Conservation (phyloP, 352 stramenopile genomes). For the Pythium scleroteichum region DNA sequence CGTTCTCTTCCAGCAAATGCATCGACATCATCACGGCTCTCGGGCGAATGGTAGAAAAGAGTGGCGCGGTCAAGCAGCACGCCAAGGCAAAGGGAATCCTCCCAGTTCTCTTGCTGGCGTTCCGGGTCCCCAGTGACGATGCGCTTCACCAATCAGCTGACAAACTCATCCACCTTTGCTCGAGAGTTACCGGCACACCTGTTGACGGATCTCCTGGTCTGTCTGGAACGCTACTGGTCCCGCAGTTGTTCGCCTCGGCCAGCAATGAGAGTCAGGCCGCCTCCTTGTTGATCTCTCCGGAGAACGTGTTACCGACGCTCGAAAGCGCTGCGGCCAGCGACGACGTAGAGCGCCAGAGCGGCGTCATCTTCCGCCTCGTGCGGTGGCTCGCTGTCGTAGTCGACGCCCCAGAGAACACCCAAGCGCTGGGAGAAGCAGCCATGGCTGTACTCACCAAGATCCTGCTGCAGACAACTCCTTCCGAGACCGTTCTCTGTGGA, state of each 20-base stretch:
- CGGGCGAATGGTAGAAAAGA: slow-evolving; percentile 51
- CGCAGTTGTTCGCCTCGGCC: slow-evolving; percentile 26
- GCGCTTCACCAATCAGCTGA: slow-evolving; percentile 54
- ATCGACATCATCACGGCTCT: slow-evolving; percentile 44
- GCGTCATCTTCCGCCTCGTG: slow-evolving; percentile 44
- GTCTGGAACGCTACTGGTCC: too few relatives aligned
- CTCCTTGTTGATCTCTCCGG: slow-evolving; percentile 38
- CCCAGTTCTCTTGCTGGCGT: slow-evolving; percentile 42
- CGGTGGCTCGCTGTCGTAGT: slow-evolving; percentile 56
- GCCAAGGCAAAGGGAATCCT: slow-evolving; percentile 41
- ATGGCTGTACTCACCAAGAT: slow-evolving; percentile 41
- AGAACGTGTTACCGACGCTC: slow-evolving; percentile 38
- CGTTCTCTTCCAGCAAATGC: slow-evolving; percentile 34
- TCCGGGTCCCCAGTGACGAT: slow-evolving; percentile 33
- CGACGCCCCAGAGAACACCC: slow-evolving; percentile 40
- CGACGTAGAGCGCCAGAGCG: slow-evolving; percentile 3
- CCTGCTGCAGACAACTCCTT: slow-evolving; percentile 25
- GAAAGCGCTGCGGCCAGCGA: slow-evolving; percentile 24
- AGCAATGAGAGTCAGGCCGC: not conserved
- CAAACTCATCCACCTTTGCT: slow-evolving; percentile 60
- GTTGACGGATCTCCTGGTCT: too few relatives aligned
- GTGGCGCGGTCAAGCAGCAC: slow-evolving; percentile 38
- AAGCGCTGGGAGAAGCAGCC: slow-evolving; percentile 38
- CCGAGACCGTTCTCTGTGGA: slow-evolving; percentile 38
- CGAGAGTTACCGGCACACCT: not conserved